Evolutionary conservation across 2,329 filamentous ascomycete species (phyloP).

Genomic region (Raffaelea arxii): DNA sequence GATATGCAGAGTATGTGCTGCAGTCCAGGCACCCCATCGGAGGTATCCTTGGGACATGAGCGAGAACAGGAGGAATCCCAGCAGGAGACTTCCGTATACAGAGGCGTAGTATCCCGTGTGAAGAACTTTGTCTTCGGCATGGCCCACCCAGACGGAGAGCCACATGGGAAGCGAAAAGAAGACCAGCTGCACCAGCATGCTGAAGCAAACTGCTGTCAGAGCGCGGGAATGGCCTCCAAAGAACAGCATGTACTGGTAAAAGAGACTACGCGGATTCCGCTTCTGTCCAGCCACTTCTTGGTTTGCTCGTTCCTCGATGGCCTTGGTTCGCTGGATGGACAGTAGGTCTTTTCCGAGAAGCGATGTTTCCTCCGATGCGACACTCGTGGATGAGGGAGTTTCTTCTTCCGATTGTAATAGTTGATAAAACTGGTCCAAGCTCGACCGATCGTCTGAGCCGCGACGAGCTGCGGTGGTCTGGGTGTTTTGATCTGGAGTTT

Average conservation of each 20-base stretch:
- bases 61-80: conserved; percentile 32
- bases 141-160: conserved; percentile 45
- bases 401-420: too few species aligned
- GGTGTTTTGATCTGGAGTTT: background rate
- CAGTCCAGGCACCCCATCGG: conserved; percentile 39
- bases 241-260: conserved; percentile 41
- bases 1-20: conserved; percentile 41
- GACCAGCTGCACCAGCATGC: conserved; percentile 30
- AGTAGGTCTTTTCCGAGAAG: background rate
- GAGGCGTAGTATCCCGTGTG: conserved; percentile 39
- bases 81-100: conserved; percentile 37
- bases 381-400: too few species aligned
- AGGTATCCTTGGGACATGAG: conserved; percentile 23
- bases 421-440: background rate
- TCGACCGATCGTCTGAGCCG: background rate
- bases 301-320: conserved; percentile 31
- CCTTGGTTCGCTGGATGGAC: background rate
- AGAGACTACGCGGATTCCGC: conserved; percentile 1
- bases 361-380: background rate
- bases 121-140: conserved; percentile 34
- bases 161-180: conserved; percentile 28
- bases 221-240: conserved; percentile 37
- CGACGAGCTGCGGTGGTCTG: background rate
- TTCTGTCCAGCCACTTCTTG: conserved; percentile 33
- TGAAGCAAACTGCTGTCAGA: conserved; percentile 25